Evolutionary conservation across 306 rosid genomes (phyloP).

Genomic region (Casuarina cunninghamiana): DNA sequence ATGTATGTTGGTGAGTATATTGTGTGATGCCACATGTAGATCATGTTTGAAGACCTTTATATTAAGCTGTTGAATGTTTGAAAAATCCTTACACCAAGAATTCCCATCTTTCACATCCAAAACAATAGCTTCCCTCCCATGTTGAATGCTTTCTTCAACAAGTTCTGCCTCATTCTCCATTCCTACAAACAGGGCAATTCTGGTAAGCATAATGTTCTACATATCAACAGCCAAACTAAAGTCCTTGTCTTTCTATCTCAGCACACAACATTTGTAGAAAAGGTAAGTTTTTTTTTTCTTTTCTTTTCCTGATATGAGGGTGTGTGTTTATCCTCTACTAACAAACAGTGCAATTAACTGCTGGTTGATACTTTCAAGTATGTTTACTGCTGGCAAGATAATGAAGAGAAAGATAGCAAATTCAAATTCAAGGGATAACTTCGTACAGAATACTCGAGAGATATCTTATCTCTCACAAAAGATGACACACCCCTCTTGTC

Average conservation of each 20-base stretch:
- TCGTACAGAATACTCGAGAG: neutral
- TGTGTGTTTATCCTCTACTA: neutral
- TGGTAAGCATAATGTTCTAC: conserved; percentile 15
- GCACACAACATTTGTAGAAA: neutral
- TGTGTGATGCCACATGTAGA: neutral
- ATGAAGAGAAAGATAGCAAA: neutral
- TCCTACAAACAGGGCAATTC: conserved; percentile 46
- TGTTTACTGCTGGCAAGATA: neutral
- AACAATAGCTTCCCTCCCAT: conserved; percentile 84
- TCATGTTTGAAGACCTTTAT: conserved; percentile 1
- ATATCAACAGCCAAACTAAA: conserved; percentile 19
- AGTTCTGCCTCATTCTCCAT: conserved; percentile 77
- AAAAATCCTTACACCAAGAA: conserved; percentile 83
- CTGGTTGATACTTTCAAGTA: too few relatives aligned
- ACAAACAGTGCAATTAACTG: neutral
- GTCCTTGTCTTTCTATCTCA: conserved; percentile 5
- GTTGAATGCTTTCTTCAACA: conserved; percentile 93
- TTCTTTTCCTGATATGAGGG: neutral
- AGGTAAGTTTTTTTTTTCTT: too few relatives aligned
- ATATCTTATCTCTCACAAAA: neutral
- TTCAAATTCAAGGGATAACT: neutral
- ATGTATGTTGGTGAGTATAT: neutral
- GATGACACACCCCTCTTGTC: neutral
- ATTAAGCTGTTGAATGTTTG: conserved; percentile 4
- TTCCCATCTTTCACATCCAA: conserved; percentile 94